Conservation (phyloP, 2,329 filamentous ascomycete genomes). For the Pseudogymnoascus pannorum region DNA sequence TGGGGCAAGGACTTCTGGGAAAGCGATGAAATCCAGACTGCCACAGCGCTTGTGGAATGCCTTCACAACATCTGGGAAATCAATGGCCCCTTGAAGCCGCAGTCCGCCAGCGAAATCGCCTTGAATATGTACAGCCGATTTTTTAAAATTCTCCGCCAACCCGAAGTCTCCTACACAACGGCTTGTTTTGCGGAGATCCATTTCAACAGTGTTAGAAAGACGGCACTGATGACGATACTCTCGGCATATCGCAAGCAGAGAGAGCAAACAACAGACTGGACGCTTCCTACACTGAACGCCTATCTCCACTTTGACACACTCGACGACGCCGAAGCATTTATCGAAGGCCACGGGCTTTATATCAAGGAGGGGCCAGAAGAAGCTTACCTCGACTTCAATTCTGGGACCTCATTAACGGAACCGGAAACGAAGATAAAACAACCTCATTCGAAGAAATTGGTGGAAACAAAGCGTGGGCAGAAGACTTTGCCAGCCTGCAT, state of each 20-base stretch:
- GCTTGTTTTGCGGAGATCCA: slow-evolving; percentile 63
- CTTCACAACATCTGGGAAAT: slow-evolving; percentile 51
- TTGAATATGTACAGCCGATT: slow-evolving; percentile 46
- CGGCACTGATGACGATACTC: slow-evolving; percentile 48
- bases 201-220: slow-evolving; percentile 53
- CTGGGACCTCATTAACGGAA: slow-evolving; percentile 20
- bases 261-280: slow-evolving; percentile 53
- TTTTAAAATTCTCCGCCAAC: slow-evolving; percentile 52
- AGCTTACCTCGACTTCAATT: slow-evolving; percentile 27
- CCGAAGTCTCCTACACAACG: slow-evolving; percentile 58
- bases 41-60: slow-evolving; percentile 51
- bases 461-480: slow-evolving; percentile 52
- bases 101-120: slow-evolving; percentile 32
- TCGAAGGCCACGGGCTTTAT: slow-evolving; percentile 47
- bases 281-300: slow-evolving; percentile 46
- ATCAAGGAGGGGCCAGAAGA: slow-evolving; percentile 38
- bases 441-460: slow-evolving; percentile 47
- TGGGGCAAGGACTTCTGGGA: slow-evolving; percentile 52
- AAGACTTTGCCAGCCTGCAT: slow-evolving; percentile 48
- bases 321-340: slow-evolving; percentile 58
- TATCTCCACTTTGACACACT: slow-evolving; percentile 62
- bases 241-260: slow-evolving; percentile 49
- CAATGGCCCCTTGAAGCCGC: slow-evolving; percentile 49
- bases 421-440: slow-evolving; percentile 46
- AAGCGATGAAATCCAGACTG: slow-evolving; percentile 53